These are phyloP conservation scores for Phanerochaete sordida DNA, from an alignment of 768 basidiomycete genomes.

Conservation along the genomic window DNA sequence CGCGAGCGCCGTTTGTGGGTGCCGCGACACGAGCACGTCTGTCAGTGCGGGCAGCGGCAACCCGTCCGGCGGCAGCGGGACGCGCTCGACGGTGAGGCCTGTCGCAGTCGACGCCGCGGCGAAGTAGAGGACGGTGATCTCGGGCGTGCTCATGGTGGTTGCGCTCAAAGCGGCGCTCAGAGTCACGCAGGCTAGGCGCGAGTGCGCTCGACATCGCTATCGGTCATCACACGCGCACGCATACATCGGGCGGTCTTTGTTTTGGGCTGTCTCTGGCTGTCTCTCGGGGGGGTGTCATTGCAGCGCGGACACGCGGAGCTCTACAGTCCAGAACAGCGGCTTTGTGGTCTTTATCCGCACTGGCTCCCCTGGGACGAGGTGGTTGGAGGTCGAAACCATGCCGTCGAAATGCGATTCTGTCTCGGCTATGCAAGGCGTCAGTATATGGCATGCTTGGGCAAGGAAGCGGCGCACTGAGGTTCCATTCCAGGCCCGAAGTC, in stretches of 20 bases:
- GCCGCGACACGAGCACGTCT: conserved; percentile 47
- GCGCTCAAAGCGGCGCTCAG: not conserved
- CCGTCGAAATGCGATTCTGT: conserved; percentile 78
- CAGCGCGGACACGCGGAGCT: conserved; percentile 35
- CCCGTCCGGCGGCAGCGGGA: conserved; percentile 43
- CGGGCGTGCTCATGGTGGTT: conserved; percentile 14
- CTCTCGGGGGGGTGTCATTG: not conserved
- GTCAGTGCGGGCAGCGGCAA: conserved; percentile 51
- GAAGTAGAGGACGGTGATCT: conserved; percentile 48
- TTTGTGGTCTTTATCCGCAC: conserved; percentile 74
- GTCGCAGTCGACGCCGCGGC: conserved; percentile 68
- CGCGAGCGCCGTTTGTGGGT: conserved; percentile 48
- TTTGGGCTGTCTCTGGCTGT: too few relatives aligned
- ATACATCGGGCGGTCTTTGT: not conserved
- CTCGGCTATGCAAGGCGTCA: conserved; percentile 38
- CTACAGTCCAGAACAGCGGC: conserved; percentile 90
- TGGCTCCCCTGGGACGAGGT: conserved; percentile 64
- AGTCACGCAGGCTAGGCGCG: too few relatives aligned
- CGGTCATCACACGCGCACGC: not conserved
- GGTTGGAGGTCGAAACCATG: conserved; percentile 90
- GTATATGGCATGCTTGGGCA: not conserved
- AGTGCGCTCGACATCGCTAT: not conserved
- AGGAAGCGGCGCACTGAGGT: conserved; percentile 60
- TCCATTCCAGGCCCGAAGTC: conserved; percentile 86
- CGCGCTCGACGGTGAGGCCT: conserved; percentile 48